Base-by-base conservation (phyloP, 257 asterid genomes). In the Solanum clarkiae region DNA sequence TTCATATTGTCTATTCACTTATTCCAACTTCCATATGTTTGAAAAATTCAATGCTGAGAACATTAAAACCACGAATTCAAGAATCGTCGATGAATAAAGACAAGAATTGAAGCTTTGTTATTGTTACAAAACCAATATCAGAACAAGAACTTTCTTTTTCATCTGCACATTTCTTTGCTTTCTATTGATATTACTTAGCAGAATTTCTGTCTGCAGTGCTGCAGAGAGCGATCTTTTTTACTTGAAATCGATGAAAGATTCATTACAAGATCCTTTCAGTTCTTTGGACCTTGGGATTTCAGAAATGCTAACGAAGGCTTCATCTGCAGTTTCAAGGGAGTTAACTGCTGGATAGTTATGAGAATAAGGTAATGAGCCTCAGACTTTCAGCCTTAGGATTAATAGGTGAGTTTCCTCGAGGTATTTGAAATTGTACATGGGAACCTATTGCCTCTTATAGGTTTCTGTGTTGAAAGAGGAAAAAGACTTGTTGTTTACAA, bases 321-420 rank as follows among this genome's bases (percentile, higher is more conserved):
- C 69, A 80, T 85, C 29, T 85, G 91, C 44, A 1, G 1, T 3
- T 89, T 87, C 20, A 1, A 0, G 1, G 90, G 90, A n/a, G 8
- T 83, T 24, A 16, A 44, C 0, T 89, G 90, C 22, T 89, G 88
- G 90, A 80, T 56, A 2, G 2, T 32, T 3, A 42, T 40, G 91
- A 85, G 74, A 80, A 45, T 24, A 85, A n/a, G 72, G 88, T 89
- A 16, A 2, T 85, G n/a, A 70, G 17, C 44, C 51, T 89, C 3
- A 3, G 0, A 6, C 86, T 89, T 3, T 29, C 80, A 8, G 7
- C 13, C 26, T 56, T 63, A 55, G 90, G 72, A 51, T 75, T 87
- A 55, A 14, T 32, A 10, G 88, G 91, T 29, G 44, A 56, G 13
- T 89, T 89, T 80, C 91, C 91, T 0, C 65, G 4, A 11, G 86